Evolutionary conservation across 2,329 filamentous ascomycete species (phyloP).

Genomic region (Chalaropsis ovoidea): DNA sequence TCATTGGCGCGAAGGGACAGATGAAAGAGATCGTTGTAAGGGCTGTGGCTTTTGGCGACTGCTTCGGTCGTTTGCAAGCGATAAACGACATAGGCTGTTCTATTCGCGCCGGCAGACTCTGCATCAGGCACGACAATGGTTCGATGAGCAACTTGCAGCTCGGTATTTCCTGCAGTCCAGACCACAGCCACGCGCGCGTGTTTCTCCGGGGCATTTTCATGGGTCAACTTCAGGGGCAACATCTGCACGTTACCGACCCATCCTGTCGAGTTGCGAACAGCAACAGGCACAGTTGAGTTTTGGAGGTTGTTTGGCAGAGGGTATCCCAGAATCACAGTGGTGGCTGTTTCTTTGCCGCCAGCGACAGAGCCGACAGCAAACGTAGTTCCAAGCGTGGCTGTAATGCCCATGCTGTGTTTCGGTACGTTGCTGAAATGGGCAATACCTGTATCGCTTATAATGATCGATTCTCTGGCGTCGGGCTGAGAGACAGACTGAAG

Average conservation of each 20-base stretch:
- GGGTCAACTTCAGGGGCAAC: conserved; percentile 1
- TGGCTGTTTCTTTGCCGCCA: conserved; percentile 14
- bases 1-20: conserved; percentile 13
- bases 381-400: conserved; percentile 15
- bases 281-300: not conserved
- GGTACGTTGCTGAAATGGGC: conserved; percentile 18
- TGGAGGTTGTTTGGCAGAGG: not conserved
- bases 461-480: conserved; percentile 13
- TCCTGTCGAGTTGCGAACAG: not conserved
- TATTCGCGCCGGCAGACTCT: not conserved
- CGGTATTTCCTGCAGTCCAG: conserved; percentile 7
- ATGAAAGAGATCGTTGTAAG: conserved; percentile 21
- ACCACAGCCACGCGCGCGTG: not conserved
- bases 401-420: conserved; percentile 19
- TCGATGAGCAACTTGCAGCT: conserved; percentile 2
- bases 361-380: conserved; percentile 17
- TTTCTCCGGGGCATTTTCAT: not conserved
- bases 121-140: not conserved
- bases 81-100: conserved; percentile 19
- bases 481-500: conserved; percentile 13
- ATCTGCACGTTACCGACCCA: conserved; percentile 9
- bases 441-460: conserved; percentile 10
- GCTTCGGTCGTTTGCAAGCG: conserved; percentile 18
- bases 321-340: not conserved
- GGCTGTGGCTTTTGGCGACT: not conserved